Evolutionary conservation across 2,329 filamentous ascomycete genomes (phyloP).

Genomic region (Pseudocercospora vitis): DNA sequence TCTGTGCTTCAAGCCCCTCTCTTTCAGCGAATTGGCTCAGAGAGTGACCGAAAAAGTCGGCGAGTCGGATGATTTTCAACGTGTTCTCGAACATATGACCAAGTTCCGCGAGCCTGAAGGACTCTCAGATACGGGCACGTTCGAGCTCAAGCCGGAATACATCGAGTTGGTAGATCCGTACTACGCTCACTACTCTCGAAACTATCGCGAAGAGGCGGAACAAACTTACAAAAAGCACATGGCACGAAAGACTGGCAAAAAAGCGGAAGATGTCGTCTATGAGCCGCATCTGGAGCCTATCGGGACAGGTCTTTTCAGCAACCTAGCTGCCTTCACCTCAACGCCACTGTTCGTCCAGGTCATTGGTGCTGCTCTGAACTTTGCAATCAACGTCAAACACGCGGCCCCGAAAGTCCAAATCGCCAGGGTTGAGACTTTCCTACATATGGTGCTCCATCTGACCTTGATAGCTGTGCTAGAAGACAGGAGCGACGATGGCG

Average conservation of each 20-base stretch:
- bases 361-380: conserved; percentile 83
- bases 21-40: conserved; percentile 85
- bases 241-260: conserved; percentile 81
- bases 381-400: conserved; percentile 68
- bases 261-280: conserved; percentile 80
- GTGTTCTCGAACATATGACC: conserved; percentile 81
- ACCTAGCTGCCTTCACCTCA: conserved; percentile 75
- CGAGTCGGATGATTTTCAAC: conserved; percentile 84
- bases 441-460: conserved; percentile 88
- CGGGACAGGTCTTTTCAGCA: conserved; percentile 71
- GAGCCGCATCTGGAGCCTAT: conserved; percentile 82
- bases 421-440: conserved; percentile 84
- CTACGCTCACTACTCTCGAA: conserved; percentile 93
- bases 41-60: conserved; percentile 86
- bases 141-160: conserved; percentile 84
- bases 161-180: conserved; percentile 92
- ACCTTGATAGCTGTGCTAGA: conserved; percentile 82
- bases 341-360: conserved; percentile 87
- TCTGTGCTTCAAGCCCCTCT: conserved; percentile 92
- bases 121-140: conserved; percentile 86
- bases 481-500: conserved; percentile 52
- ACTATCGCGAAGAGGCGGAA: conserved; percentile 94
- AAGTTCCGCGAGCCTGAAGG: conserved; percentile 89
- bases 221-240: conserved; percentile 82
- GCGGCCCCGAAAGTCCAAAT: conserved; percentile 72